Conservation (phyloP, 495 filamentous ascomycete genomes). For the Aspergillus taichungensis region DNA sequence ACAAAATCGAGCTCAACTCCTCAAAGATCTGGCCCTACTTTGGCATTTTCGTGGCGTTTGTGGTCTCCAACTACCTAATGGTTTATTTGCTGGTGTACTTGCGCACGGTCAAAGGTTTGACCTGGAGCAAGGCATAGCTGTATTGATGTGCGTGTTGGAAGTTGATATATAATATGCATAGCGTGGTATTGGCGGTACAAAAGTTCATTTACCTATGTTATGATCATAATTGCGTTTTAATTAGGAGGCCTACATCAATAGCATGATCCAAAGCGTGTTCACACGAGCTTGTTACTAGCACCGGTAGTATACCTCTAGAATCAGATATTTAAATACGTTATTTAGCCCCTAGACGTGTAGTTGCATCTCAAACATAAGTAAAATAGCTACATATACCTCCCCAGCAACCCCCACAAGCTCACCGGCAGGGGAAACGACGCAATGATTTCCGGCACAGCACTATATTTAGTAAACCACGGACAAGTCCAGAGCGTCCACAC, state of each 20-base stretch:
- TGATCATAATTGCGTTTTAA: no score
- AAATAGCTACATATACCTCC: no score
- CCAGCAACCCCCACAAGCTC: neutral
- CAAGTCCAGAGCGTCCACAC: conserved; percentile 10
- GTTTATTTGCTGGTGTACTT: conserved; percentile 48
- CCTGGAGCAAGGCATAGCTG: conserved; percentile 13
- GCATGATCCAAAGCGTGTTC: neutral
- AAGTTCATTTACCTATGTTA: no score
- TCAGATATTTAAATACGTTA: no score
- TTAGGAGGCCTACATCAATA: no score
- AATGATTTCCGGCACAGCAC: conserved; percentile 11
- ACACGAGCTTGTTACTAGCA: no score
- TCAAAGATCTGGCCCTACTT: conserved; percentile 60
- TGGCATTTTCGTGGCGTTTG: conserved; percentile 65
- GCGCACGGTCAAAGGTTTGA: conserved; percentile 27
- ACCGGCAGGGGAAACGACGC: conserved; percentile 5
- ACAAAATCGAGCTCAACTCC: conserved; percentile 50
- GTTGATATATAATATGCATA: no score
- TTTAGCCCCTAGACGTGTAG: neutral
- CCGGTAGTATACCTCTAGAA: no score
- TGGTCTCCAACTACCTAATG: conserved; percentile 59
- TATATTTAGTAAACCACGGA: conserved; percentile 13
- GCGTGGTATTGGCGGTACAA: no score
- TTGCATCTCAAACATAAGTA: neutral
- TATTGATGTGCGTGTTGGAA: neutral